Evolutionary conservation across 169 alveolate species (phyloP), one percentile per base, ranked within the genome.

Genomic region (Theileria equi): DNA sequence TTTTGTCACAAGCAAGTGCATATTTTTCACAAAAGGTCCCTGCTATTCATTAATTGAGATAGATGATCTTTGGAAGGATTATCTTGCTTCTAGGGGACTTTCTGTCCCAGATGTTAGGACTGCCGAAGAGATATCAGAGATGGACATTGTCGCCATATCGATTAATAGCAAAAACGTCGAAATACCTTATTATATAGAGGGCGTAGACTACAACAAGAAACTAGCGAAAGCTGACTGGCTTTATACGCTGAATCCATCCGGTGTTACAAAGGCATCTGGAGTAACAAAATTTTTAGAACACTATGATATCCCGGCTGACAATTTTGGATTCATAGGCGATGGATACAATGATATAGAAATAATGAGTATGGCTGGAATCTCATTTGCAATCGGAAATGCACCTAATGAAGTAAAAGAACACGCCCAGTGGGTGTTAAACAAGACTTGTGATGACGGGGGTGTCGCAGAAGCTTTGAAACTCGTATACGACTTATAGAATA

Each of bases 271-370:
- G 55, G 81, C 81, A 0, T 63, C 57, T 45, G 86, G 77, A 21
- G 48, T 77, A 3, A 38, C 55, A 34, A 36, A 41, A 11, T 47
- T 77, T 32, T 36, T 77, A 41, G 63, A 67, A 4, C 68, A 47
- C 50, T 67, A 58, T 32, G 47, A 44, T 3, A 17, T 11, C 25
- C 11, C 55, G 19, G 43, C 32, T 11, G 60, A 25, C 19, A 48
- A 54, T 0, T 65, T 72, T 21, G 86, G 68, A 8, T 65, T 61
- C 53, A 77, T 77, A 34, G 86, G 86, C 0, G 69, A 77, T 58
- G 81, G 81, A 13, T 58, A 64, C 1, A 77, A 77, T 36, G 86
- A 77, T 38, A 52, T 77, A 11, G 86, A 77, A 38, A 64, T 62
- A 23, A 74, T 74, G 84, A 38, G 25, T 25, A 71, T 74, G 35